Conservation (phyloP, 202 grass and related monocot species). For the Alloteropsis angusta region DNA sequence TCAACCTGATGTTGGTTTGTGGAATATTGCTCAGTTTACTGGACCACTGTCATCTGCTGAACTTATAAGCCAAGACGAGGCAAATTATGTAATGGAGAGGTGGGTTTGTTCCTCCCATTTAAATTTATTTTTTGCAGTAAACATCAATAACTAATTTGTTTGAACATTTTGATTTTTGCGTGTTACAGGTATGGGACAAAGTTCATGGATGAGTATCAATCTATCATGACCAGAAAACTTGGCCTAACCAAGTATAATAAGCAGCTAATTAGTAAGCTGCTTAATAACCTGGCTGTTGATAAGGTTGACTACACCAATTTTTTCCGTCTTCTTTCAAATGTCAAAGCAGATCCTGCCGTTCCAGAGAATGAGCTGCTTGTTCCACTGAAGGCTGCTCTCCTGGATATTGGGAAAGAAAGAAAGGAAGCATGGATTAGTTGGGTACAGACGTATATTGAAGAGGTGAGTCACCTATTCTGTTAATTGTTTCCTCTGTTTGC, state of each 20-base stretch:
- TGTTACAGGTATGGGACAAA: slow-evolving; percentile 78
- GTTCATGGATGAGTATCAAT: slow-evolving; percentile 99
- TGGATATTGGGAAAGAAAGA: slow-evolving; percentile 98
- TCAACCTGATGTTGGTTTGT: slow-evolving; percentile 93
- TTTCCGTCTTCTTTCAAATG: slow-evolving; percentile 83
- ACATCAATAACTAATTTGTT: background rate
- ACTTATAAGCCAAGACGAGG: slow-evolving; percentile 80
- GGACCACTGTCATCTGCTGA: slow-evolving; percentile 59
- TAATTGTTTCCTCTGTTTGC: background rate
- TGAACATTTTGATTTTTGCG: slow-evolving; percentile 2
- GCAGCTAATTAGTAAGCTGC: slow-evolving; percentile 76
- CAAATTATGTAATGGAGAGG: slow-evolving; percentile 97
- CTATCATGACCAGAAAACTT: slow-evolving; percentile 88
- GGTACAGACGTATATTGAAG: slow-evolving; percentile 87
- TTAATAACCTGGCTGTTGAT: slow-evolving; percentile 80
- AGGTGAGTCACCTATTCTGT: slow-evolving; percentile 39
- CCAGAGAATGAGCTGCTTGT: slow-evolving; percentile 62
- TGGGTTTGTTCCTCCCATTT: slow-evolving; percentile 33
- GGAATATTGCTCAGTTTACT: slow-evolving; percentile 92
- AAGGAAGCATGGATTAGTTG: slow-evolving; percentile 95
- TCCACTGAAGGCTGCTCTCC: slow-evolving; percentile 80
- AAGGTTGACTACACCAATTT: slow-evolving; percentile 99
- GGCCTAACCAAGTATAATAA: slow-evolving; percentile 88
- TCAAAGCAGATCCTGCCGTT: slow-evolving; percentile 57
- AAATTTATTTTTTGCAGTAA: background rate